Evolutionary conservation across 1,139 yeast genomes (phyloP), one percentile per base, ranked within the genome.

Genomic region (Candida pseudocylindracea): DNA sequence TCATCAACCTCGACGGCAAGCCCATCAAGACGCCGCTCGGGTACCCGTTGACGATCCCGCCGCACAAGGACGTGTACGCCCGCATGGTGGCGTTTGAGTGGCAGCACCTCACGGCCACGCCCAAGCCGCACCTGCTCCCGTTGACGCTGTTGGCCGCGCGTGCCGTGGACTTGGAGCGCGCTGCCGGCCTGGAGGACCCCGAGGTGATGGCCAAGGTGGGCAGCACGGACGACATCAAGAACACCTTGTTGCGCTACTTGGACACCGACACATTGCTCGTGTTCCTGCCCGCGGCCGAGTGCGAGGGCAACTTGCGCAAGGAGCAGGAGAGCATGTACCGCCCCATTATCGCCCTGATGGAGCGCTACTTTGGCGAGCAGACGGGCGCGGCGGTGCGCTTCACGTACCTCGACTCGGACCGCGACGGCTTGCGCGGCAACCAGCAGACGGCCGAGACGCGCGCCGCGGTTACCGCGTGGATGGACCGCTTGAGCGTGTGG

Each of bases 241-340:
- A 56, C 33, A 62, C 63, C 38, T 48, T 88, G 39, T 55, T 85
- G 43, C 71, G 88, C 36, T 88, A 83, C 47, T 57, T 91, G 35
- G 98, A 88, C 47, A 88, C 98, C 1, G 98, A 88, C 49, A 83
- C 96, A 2, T 58, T 93, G 41, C 60, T 88, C 33, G 81, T 85
- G 8, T 78, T 83, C 46, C 70, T 94, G 2, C 91, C 94, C n/a
- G 42, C 43, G 11, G 63, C 60, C 32, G 96, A 88, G 49, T 83
- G 78, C 46, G 88, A 78, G 41, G 98, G 96, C 8, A 60, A 58
- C 30, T 59, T 88, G 39, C 66, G 96, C 45, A 49, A 56, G 31
- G 80, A 67, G 28, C 98, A 88, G 51, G 73, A 80, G 40, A 68
- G 71, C 40, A 55, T 63, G 35, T 91, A 80, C 52, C 52, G 72